These are phyloP conservation scores for Pleodorina starrii DNA, from an alignment of 139 green algal genomes.

Conservation along the genomic window DNA sequence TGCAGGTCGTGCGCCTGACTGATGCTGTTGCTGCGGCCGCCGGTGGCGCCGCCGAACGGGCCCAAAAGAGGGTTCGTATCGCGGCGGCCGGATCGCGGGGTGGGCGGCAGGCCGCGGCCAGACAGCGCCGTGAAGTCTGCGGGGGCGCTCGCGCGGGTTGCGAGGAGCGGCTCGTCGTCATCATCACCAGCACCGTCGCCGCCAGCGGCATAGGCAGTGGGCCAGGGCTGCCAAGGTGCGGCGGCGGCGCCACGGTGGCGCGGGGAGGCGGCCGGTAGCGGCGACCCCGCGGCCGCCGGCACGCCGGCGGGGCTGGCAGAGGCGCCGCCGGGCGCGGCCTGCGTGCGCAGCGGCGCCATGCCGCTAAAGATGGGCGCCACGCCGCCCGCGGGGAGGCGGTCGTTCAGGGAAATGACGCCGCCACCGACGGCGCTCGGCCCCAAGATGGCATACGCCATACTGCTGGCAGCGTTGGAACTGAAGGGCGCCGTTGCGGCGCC, in stretches of 20 bases:
- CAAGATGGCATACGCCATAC: too few species aligned
- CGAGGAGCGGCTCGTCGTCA: conserved; percentile 1
- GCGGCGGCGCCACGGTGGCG: neutral
- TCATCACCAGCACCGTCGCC: neutral
- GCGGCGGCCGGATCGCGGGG: neutral
- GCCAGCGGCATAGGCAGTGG: neutral
- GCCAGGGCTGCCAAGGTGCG: neutral
- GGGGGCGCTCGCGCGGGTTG: neutral
- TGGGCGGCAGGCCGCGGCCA: neutral
- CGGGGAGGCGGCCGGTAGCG: neutral
- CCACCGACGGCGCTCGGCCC: too few species aligned
- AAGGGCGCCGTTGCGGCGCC: too few species aligned
- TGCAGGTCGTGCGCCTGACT: neutral
- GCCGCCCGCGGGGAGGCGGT: too few species aligned
- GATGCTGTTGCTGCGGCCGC: too few species aligned
- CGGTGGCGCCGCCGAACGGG: neutral
- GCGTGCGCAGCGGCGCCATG: conserved; percentile 17
- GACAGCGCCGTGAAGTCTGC: neutral
- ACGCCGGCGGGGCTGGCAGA: neutral
- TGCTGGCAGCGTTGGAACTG: too few species aligned
- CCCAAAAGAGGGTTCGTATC: neutral
- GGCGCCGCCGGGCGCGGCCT: neutral
- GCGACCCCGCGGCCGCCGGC: neutral
- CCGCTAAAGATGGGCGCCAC: neutral
- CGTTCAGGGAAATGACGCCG: too few species aligned